Percentiles rank a stretch among this genome's conserved stretches.
Conservation (phyloP, 1,284 basidiomycete species). For the Lentinula novae-zelandiae region DNA sequence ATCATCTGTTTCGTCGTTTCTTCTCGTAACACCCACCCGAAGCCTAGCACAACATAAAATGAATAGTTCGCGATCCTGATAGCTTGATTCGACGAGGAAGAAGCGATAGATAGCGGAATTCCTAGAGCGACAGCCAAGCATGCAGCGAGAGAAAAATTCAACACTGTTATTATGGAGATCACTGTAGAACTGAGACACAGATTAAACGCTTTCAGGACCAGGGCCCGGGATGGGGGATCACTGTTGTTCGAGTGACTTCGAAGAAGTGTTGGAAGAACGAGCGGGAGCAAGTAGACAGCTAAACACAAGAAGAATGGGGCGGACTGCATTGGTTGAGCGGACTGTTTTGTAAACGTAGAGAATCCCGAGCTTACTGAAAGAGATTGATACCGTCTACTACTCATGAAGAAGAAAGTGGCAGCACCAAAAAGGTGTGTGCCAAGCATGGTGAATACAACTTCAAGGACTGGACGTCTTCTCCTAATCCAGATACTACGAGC, state of each 20-base stretch:
- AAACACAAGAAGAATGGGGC: constrained; percentile 18
- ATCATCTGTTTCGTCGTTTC: constrained; percentile 45
- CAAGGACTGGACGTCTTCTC: constrained; percentile 45
- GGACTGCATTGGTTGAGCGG: constrained; percentile 17
- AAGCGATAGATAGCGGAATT: constrained; percentile 52
- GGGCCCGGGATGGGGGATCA: constrained; percentile 42
- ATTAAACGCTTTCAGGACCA: constrained; percentile 66
- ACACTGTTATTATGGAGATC: constrained; percentile 79
- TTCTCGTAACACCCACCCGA: constrained; percentile 54
- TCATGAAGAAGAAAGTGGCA: constrained; percentile 42
- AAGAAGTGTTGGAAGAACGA: constrained; percentile 16
- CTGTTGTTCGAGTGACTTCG: constrained; percentile 11
- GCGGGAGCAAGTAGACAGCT: constrained; percentile 27
- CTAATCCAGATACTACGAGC: constrained; percentile 20
- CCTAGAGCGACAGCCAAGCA: constrained; percentile 61
- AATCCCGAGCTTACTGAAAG: constrained; percentile 29
- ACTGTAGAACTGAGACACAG: constrained; percentile 79
- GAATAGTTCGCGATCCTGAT: constrained; percentile 35
- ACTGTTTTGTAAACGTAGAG: background rate
- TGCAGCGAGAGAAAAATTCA: constrained; percentile 87
- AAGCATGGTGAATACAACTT: constrained; percentile 49
- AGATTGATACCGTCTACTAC: constrained; percentile 37
- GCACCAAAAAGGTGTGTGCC: constrained; percentile 51
- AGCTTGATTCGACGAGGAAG: constrained; percentile 23
- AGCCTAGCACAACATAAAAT: constrained; percentile 42